Conservation (phyloP, 805 yeast genomes). For the Cyberlindnera amylophila region DNA sequence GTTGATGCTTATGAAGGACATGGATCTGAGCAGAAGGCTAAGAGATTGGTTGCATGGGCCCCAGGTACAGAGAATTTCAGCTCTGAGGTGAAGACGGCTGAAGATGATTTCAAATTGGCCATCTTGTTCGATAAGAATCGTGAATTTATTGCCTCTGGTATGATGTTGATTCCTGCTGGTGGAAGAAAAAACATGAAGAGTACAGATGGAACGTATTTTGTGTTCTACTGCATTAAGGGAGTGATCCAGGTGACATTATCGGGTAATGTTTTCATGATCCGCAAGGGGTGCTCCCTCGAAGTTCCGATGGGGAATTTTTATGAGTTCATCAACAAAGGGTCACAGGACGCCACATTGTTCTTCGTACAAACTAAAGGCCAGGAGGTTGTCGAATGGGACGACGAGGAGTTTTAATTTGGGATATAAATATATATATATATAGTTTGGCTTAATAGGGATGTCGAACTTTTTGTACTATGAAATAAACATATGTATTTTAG, state of each 20-base stretch:
- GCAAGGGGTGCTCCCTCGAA: constrained; percentile 74
- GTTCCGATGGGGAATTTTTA: constrained; percentile 77
- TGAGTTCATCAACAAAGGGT: constrained; percentile 61
- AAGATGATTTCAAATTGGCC: constrained; percentile 58
- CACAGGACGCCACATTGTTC: constrained; percentile 56
- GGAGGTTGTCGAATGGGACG: constrained; percentile 23
- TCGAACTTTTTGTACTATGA: too few relatives aligned
- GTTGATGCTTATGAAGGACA: constrained; percentile 50
- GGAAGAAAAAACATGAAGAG: constrained; percentile 57
- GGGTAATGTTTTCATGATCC: constrained; percentile 54
- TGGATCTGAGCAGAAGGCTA: constrained; percentile 40
- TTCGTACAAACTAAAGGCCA: constrained; percentile 61
- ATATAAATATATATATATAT: too few relatives aligned
- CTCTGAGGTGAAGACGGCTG: constrained; percentile 35
- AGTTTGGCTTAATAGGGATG: too few relatives aligned
- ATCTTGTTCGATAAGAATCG: constrained; percentile 60
- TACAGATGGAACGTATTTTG: constrained; percentile 61
- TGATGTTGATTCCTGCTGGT: constrained; percentile 59
- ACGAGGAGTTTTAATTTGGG: constrained; percentile 3
- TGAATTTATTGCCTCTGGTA: constrained; percentile 69
- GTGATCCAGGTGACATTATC: constrained; percentile 62
- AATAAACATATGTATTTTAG: too few relatives aligned
- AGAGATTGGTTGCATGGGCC: constrained; percentile 60
- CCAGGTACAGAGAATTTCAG: constrained; percentile 50
- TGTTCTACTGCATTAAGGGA: constrained; percentile 75